Evolutionary conservation across 2,329 filamentous ascomycete genomes (phyloP), one percentile per base, ranked within the genome.

Genomic region (Septoria linicola): DNA sequence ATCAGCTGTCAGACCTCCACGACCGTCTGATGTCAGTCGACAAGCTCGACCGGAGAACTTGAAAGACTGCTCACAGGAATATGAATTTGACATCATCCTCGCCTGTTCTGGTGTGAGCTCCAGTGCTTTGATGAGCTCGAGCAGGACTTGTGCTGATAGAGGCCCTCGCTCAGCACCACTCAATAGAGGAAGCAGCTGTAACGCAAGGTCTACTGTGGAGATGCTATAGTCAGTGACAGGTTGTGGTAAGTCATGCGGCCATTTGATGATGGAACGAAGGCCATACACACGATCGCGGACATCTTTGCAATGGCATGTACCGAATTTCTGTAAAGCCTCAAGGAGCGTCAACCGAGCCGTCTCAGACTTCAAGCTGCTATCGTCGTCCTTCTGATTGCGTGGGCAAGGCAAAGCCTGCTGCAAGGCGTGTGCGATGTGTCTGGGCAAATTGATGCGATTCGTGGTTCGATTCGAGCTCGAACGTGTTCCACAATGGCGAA

Each of bases 301-400:
- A 27, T 39, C 34, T 19, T 14, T 46, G 8, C 43, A 46, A 11
- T 46, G 31, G 19, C 43, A 46, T 10, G 34, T 36, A n/a, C 34
- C 20, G 21, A 36, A 46, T n/a, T 46, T 21, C 11, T n/a, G 32
- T 3, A 46, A 14, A 7, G 43, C 31, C 19, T 34, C 34, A 3
- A 37, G 23, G 3, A 46, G 43, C 1, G n/a, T 20, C 21, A 1
- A 32, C 32, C 4, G 30, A 11, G 10, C 43, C n/a, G 34, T 37
- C 20, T 8, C 23, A 36, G 43, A 36, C 23, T 13, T 31, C n/a
- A n/a, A n/a, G n/a, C n/a, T n/a, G n/a, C n/a, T n/a, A n/a, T n/a
- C n/a, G 43, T 16, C 23, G 43, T 8, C 34, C 7, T n/a, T 7
- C 7, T 14, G 8, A 36, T 17, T n/a, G 14, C 34, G 11, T 14